A percentile compares a stretch with the other conserved stretches of the same genome.
Conservation (phyloP, 2,329 filamentous ascomycete genomes). For the Dendrostoma leiphaemia region DNA sequence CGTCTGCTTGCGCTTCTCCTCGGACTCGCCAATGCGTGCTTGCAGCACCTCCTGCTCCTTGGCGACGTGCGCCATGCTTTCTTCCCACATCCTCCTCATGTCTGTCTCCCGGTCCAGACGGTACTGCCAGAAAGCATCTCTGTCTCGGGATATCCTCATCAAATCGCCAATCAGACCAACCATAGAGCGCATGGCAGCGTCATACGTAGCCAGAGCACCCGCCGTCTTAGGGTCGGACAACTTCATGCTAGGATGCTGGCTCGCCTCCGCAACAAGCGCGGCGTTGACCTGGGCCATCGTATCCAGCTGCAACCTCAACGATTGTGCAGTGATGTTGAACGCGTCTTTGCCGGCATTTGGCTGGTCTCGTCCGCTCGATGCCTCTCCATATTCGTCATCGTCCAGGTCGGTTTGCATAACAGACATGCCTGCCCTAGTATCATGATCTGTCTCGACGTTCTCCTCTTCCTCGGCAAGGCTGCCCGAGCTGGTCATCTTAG, state of each 20-base stretch:
- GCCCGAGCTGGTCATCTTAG: constrained; percentile 41
- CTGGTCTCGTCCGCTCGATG: constrained; percentile 73
- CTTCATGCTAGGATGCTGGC: constrained; percentile 65
- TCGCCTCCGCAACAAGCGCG: constrained; percentile 72
- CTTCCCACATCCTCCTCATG: constrained; percentile 95
- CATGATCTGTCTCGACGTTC: constrained; percentile 13
- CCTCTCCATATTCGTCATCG: constrained; percentile 76
- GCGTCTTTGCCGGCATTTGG: constrained; percentile 82
- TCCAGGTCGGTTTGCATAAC: constrained; percentile 52
- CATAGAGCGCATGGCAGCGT: constrained; percentile 83
- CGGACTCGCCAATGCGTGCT: constrained; percentile 81
- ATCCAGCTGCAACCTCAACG: constrained; percentile 87
- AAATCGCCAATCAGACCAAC: constrained; percentile 83
- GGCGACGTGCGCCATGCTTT: constrained; percentile 97
- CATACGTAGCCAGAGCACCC: constrained; percentile 81
- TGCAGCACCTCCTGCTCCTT: constrained; percentile 91
- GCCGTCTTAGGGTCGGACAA: constrained; percentile 75
- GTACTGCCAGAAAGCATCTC: constrained; percentile 97
- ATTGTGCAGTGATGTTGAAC: constrained; percentile 95
- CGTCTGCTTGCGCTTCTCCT: constrained; percentile 84
- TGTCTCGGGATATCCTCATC: constrained; percentile 86
- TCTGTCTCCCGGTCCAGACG: constrained; percentile 87
- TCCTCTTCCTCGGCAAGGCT: constrained; percentile 52
- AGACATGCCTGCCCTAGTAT: constrained; percentile 26
- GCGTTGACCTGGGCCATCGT: constrained; percentile 81